Evolutionary conservation across 768 basidiomycete species (phyloP), one percentile per base, ranked within the genome.

Genomic region (Wakefieldia striispora): DNA sequence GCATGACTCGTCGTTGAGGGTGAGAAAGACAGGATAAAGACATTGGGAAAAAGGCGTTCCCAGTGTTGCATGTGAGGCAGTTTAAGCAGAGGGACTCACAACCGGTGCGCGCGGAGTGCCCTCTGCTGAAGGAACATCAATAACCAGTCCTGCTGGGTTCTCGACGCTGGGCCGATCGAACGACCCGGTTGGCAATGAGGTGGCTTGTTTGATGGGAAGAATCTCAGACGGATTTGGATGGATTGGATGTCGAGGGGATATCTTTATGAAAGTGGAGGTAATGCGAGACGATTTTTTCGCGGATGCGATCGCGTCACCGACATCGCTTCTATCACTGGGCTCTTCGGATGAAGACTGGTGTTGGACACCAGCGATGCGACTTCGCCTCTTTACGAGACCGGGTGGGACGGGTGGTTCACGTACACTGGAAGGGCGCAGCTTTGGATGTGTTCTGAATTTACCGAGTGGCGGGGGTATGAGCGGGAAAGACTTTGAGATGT

Each of bases 331-430:
- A 40, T 66, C 66, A 45, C 65, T 64, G 3, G 54, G 61, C 26
- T 67, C 66, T 36, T 61, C 66, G 21, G 65, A 60, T 12, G 55
- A 63, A 24, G 60, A 58, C 35, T 65, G 62, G n/a, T 57, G 56
- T 16, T 60, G 57, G 3, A 63, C 31, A 20, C 57, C 51, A 7
- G 55, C 20, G 49, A 68, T 47, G 47, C 52, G 59, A n/a, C 60
- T 59, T 7, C 54, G 56, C 16, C 64, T 44, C 36, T 69, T 61
- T n/a, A 58, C 66, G 29, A 67, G 61, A 1, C 63, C 63, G 16
- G 66, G 66, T 1, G 66, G 66, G 1, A 67, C 65, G 26, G 66
- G 66, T 0, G 66, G 66, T 16, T 69, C 67, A 16, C 66, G 67
- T 0, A 50, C 56, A 48, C 10, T 59, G 21, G 63, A 55, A 1